Percentiles rank a stretch among this genome's conserved stretches.
phyloP scores from a whole-genome alignment of 345 rosid species.

The Eucalyptus curtisii region DNA sequence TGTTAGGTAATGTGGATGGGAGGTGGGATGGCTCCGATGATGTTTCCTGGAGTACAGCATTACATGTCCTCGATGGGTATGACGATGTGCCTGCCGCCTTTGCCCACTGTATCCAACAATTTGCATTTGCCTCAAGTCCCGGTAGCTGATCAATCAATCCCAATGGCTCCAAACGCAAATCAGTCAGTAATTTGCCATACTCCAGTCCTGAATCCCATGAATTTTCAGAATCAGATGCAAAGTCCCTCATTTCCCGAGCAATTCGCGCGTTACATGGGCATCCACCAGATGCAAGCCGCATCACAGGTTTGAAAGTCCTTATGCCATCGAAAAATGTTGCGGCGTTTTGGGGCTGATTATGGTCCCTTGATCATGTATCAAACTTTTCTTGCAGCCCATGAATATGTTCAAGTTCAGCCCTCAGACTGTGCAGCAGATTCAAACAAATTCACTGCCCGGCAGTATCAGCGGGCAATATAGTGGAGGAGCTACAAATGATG shows the following conservation, averaged over 20 bases:
- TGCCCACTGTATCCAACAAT: conserved; percentile 20
- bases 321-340: not conserved
- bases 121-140: conserved; percentile 35
- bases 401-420: conserved; percentile 34
- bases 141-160: conserved; percentile 26
- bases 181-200: conserved; percentile 19
- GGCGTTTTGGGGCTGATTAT: not conserved
- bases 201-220: conserved; percentile 24
- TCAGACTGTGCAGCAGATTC: conserved; percentile 19
- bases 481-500: conserved; percentile 13
- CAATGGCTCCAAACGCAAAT: conserved; percentile 22
- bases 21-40: conserved; percentile 73
- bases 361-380: not conserved
- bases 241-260: conserved; percentile 22
- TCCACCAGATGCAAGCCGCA: conserved; percentile 30
- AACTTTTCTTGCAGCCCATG: conserved; percentile 23
- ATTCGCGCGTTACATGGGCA: conserved; percentile 33
- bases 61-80: conserved; percentile 43
- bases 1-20: conserved; percentile 90
- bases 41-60: conserved; percentile 74
- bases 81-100: conserved; percentile 16
- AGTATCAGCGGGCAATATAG: not conserved
- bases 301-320: conserved; percentile 33
- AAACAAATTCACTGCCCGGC: conserved; percentile 7
- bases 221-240: conserved; percentile 26